A percentile compares a stretch with the other conserved stretches of the same genome.
phyloP scores from a whole-genome alignment of 2,329 filamentous ascomycete species.

The Ophiosphaerella korrae region DNA sequence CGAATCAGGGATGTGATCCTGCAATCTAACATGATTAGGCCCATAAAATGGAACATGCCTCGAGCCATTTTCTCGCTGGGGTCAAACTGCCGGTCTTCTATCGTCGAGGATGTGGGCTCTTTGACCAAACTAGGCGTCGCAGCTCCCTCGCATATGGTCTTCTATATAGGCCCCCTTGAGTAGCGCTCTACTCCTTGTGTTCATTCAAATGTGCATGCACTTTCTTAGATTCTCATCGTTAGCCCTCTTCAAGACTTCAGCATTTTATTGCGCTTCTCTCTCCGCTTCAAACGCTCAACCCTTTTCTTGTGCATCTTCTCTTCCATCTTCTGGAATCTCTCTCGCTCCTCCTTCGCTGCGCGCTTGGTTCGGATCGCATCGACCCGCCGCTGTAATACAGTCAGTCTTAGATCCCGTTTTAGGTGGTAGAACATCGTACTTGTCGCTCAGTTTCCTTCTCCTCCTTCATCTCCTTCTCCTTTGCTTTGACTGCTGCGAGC shows the following conservation, averaged over 20 bases:
- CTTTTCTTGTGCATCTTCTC: slow-evolving; percentile 98
- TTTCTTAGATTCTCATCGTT: neutral
- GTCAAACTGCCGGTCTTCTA: no score
- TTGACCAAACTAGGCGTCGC: no score
- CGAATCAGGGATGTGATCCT: no score
- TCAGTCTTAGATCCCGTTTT: slow-evolving; percentile 7
- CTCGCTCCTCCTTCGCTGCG: slow-evolving; percentile 88
- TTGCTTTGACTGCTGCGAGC: slow-evolving; percentile 80
- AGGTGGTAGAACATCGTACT: slow-evolving; percentile 57
- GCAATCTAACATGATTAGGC: no score
- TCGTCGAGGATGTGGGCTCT: no score
- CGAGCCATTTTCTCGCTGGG: no score
- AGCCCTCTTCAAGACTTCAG: slow-evolving; percentile 52
- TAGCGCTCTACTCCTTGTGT: no score
- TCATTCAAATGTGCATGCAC: no score
- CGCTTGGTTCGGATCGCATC: slow-evolving; percentile 83
- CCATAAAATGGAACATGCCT: no score
- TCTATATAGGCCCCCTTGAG: no score
- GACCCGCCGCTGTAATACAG: slow-evolving; percentile 66
- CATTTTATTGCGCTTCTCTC: slow-evolving; percentile 94
- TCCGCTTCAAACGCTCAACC: slow-evolving; percentile 88
- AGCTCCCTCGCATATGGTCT: no score
- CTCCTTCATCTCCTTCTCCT: slow-evolving; percentile 90
- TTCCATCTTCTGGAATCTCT: slow-evolving; percentile 89
- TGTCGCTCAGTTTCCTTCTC: slow-evolving; percentile 90